Conservation (phyloP, 192 early-diverging fungal genomes). For the Allomyces arbusculus region DNA sequence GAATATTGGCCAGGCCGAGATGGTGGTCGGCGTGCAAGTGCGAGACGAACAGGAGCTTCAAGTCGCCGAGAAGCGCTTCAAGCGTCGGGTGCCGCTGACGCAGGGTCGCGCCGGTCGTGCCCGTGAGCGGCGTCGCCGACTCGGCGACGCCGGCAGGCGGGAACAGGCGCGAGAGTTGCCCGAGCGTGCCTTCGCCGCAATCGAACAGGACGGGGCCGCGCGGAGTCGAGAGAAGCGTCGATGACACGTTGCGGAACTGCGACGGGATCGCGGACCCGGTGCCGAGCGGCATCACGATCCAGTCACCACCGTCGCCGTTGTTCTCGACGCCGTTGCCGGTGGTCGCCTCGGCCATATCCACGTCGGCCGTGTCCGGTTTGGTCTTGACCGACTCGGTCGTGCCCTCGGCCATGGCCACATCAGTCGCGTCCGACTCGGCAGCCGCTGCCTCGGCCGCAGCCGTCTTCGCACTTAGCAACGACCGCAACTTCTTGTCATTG, state of each 20-base stretch:
- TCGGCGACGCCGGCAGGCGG: conserved; percentile 18
- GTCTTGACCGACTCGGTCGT: conserved; percentile 7
- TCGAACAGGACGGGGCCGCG: conserved; percentile 58
- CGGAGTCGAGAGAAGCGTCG: conserved; percentile 50
- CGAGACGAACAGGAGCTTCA: conserved; percentile 69
- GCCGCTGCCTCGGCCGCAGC: too few species aligned
- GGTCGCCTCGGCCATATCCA: neutral
- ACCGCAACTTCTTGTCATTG: too few species aligned
- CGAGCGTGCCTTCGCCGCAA: conserved; percentile 72
- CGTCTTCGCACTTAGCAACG: too few species aligned
- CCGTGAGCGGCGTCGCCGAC: too few species aligned
- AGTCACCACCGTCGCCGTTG: conserved; percentile 1
- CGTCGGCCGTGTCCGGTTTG: conserved; percentile 8
- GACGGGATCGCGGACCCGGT: conserved; percentile 78
- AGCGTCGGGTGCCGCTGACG: conserved; percentile 7
- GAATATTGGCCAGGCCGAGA: conserved; percentile 54
- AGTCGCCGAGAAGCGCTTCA: conserved; percentile 24
- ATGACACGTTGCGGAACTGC: conserved; percentile 80
- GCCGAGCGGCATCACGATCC: conserved; percentile 54
- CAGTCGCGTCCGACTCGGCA: neutral
- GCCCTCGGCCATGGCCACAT: conserved; percentile 9
- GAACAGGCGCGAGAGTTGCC: conserved; percentile 57
- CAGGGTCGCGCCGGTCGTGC: conserved; percentile 4
- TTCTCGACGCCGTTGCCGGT: too few species aligned
- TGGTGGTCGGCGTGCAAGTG: conserved; percentile 98